phyloP scores from a whole-genome alignment of 306 rosid species.

The Casuarina cunninghamiana region DNA sequence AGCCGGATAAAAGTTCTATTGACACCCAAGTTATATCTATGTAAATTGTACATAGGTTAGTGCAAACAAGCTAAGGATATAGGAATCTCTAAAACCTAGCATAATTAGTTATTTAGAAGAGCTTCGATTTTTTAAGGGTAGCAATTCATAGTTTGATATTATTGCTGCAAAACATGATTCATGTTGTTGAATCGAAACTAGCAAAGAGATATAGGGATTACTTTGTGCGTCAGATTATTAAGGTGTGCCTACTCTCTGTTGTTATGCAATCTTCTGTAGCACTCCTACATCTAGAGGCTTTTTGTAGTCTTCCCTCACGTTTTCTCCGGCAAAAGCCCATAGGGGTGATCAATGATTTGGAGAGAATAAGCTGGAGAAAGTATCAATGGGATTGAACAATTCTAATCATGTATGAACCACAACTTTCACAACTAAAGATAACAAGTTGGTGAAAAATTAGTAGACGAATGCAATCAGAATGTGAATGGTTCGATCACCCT shows the following conservation, averaged over 20 bases:
- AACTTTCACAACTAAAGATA: conserved; percentile 61
- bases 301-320: neutral
- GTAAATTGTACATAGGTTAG: neutral
- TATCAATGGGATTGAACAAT: conserved; percentile 77
- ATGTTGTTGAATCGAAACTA: conserved; percentile 71
- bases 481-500: conserved; percentile 19
- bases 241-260: conserved; percentile 47
- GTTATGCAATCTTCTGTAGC: neutral
- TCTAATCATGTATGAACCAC: conserved; percentile 75
- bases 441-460: conserved; percentile 41
- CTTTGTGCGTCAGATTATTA: conserved; percentile 84
- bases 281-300: neutral
- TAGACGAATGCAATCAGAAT: too few relatives aligned
- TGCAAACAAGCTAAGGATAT: neutral
- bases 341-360: conserved; percentile 79
- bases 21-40: neutral
- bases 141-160: conserved; percentile 1
- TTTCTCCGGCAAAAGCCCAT: conserved; percentile 55
- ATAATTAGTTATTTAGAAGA: neutral
- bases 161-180: conserved; percentile 67
- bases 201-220: conserved; percentile 78
- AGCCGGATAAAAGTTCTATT: too few relatives aligned
- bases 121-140: conserved; percentile 4
- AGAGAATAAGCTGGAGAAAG: conserved; percentile 77
- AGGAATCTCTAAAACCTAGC: neutral